These are phyloP conservation scores for Actinomortierella wolfii DNA, from an alignment of 371 early-diverging fungal genomes.

Conservation along the genomic window DNA sequence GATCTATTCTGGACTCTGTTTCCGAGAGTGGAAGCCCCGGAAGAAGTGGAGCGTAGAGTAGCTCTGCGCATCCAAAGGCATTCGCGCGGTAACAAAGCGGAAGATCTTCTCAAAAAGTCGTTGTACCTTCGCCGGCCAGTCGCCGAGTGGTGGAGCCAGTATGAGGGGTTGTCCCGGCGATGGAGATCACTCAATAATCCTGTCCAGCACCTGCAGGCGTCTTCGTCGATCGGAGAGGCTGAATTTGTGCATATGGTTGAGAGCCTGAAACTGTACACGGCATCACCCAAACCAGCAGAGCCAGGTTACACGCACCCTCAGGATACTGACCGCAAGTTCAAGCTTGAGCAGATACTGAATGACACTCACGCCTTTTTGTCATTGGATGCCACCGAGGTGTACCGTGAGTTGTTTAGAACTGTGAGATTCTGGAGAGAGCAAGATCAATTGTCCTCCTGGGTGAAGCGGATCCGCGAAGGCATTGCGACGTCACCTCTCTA, in stretches of 20 bases:
- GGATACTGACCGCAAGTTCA: not conserved
- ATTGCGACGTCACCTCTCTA: not conserved
- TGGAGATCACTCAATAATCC: no score
- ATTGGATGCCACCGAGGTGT: not conserved
- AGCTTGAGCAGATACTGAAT: not conserved
- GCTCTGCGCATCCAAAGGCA: no score
- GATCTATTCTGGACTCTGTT: no score
- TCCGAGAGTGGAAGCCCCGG: no score
- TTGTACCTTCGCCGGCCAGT: no score
- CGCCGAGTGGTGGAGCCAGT: no score
- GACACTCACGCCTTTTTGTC: not conserved
- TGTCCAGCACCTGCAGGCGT: not conserved
- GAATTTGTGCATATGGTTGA: not conserved
- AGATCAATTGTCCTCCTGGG: conserved; percentile 3
- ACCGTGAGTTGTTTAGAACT: no score
- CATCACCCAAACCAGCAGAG: not conserved
- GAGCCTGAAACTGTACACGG: not conserved
- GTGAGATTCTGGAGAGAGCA: no score
- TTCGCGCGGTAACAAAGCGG: no score
- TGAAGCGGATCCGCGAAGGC: conserved; percentile 6
- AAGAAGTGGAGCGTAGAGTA: no score
- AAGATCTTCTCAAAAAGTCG: no score
- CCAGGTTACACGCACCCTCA: not conserved
- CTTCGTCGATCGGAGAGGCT: not conserved
- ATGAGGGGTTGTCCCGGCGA: no score